Evolutionary conservation across 345 rosid species (phyloP).

Genomic region (Microcos paniculata): DNA sequence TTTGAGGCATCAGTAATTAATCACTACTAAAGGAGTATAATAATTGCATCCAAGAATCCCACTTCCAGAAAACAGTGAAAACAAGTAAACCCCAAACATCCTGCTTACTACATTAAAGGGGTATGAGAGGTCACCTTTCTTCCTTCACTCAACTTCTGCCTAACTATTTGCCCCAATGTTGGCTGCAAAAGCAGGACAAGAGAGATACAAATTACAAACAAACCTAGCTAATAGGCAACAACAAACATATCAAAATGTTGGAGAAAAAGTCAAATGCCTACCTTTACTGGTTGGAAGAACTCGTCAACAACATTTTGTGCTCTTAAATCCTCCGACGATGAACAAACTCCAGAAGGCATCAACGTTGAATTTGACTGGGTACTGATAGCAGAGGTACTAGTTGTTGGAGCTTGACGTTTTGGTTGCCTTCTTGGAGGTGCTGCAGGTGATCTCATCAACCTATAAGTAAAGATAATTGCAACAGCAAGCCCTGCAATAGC

Average conservation of each 20-base stretch:
- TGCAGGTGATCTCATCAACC: constrained; percentile 67
- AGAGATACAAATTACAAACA: neutral
- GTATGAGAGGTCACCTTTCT: constrained; percentile 50
- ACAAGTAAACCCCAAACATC: neutral
- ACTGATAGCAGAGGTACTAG: constrained; percentile 44
- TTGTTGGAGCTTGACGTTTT: constrained; percentile 55
- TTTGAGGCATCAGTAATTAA: neutral
- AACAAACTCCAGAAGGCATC: constrained; percentile 42
- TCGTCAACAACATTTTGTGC: constrained; percentile 74
- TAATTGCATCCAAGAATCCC: neutral
- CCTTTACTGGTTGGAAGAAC: constrained; percentile 81
- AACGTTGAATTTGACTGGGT: constrained; percentile 44
- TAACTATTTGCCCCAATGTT: constrained; percentile 66
- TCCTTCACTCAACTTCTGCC: constrained; percentile 69
- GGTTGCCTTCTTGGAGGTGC: constrained; percentile 72
- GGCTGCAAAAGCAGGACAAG: constrained; percentile 17
- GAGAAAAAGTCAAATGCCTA: constrained; percentile 20
- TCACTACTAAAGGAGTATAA: neutral
- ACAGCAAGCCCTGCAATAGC: constrained; percentile 96
- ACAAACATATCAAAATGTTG: neutral
- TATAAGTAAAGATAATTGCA: constrained; percentile 83
- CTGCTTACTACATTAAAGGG: neutral
- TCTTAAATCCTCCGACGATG: constrained; percentile 55
- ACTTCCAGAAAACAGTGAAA: neutral
- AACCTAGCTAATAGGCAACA: neutral